Conservation (phyloP, 1,139 yeast genomes). For the Yamadazyma friedrichii region DNA sequence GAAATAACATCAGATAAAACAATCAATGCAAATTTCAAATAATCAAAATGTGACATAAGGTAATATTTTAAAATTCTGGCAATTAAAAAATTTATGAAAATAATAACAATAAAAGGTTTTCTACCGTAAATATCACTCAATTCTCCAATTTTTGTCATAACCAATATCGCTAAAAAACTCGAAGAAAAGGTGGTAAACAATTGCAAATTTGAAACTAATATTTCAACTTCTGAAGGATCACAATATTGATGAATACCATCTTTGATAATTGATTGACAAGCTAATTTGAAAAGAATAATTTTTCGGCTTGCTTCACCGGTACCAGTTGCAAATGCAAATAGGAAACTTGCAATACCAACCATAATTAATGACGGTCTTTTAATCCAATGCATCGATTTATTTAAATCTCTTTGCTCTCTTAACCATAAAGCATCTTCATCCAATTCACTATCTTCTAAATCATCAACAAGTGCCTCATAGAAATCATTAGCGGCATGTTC, state of each 20-base stretch:
- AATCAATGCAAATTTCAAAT: constrained; percentile 31
- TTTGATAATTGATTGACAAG: constrained; percentile 27
- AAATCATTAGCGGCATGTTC: constrained; percentile 28
- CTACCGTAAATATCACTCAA: constrained; percentile 67
- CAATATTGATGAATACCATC: constrained; percentile 19
- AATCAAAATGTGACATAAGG: constrained; percentile 27
- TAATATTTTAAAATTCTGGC: constrained; percentile 25
- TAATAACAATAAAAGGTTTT: constrained; percentile 40
- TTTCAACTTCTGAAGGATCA: constrained; percentile 34
- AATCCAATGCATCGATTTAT: constrained; percentile 33
- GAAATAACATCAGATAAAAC: constrained; percentile 35
- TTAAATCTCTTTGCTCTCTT: constrained; percentile 32
- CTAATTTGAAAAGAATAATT: constrained; percentile 29
- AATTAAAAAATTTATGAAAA: constrained; percentile 25
- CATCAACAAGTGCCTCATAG: constrained; percentile 32
- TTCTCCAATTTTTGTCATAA: constrained; percentile 51
- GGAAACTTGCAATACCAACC: constrained; percentile 26
- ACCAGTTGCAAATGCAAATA: constrained; percentile 23
- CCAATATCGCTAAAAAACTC: constrained; percentile 29
- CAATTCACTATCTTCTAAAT: constrained; percentile 24
- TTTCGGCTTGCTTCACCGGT: constrained; percentile 30
- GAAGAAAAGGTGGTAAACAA: constrained; percentile 21
- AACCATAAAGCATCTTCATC: constrained; percentile 41
- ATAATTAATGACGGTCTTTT: constrained; percentile 33
- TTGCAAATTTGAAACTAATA: constrained; percentile 30